phyloP scores from a whole-genome alignment of 306 rosid species.

The Castanea crenata region DNA sequence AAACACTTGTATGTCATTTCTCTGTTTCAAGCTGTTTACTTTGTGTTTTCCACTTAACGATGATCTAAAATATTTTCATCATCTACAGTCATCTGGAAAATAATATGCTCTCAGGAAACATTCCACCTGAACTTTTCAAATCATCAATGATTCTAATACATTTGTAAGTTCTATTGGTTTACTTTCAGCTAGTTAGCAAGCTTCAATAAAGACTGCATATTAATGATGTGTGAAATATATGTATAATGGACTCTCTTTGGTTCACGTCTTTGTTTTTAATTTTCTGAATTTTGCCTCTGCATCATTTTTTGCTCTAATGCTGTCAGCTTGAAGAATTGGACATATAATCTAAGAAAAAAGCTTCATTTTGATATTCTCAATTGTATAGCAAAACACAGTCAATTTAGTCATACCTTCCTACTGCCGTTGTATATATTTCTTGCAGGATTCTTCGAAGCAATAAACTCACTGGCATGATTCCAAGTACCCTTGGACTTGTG shows the following conservation, averaged over 20 bases:
- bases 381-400: not conserved
- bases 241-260: not conserved
- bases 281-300: not conserved
- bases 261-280: not conserved
- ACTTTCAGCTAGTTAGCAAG: not conserved
- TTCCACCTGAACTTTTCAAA: constrained; percentile 27
- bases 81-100: constrained; percentile 31
- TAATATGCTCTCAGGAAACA: constrained; percentile 23
- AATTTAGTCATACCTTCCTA: not conserved
- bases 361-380: not conserved
- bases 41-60: not conserved
- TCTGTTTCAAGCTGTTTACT: too few relatives aligned
- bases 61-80: not conserved
- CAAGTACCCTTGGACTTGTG: constrained; percentile 56
- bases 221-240: not conserved
- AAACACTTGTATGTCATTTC: constrained; percentile 41
- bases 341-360: not conserved
- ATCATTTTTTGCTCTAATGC: not conserved
- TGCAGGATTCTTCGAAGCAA: constrained; percentile 65
- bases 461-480: constrained; percentile 50
- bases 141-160: constrained; percentile 28
- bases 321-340: not conserved
- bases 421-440: not conserved
- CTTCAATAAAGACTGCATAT: too few relatives aligned
- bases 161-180: constrained; percentile 27